Percentiles rank a stretch among this genome's conserved stretches.
These are phyloP conservation scores for Quercus tomentella DNA, from an alignment of 331 rosid genomes.

Conservation along the genomic window DNA sequence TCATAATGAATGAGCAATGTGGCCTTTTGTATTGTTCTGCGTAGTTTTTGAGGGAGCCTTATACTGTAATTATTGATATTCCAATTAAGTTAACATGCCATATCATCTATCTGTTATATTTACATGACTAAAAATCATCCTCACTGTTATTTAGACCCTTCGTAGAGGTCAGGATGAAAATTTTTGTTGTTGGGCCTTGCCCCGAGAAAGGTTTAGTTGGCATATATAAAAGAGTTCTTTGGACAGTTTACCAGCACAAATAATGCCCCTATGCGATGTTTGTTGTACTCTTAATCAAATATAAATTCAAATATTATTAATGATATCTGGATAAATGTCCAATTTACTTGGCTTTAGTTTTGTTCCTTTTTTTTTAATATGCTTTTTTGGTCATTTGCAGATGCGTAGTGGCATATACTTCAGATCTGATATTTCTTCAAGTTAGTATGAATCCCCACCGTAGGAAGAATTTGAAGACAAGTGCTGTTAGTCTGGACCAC, in stretches of 20 bases:
- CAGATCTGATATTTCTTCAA: conserved; percentile 77
- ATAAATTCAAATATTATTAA: neutral
- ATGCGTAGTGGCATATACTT: conserved; percentile 87
- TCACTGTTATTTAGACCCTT: neutral
- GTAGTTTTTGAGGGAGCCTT: neutral
- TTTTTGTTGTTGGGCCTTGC: neutral
- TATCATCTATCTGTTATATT: neutral
- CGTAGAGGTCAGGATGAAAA: neutral
- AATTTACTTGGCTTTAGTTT: neutral
- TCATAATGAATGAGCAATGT: neutral
- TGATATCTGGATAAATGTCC: neutral
- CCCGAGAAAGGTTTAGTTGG: neutral
- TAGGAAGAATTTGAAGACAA: conserved; percentile 51
- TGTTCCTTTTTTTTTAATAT: neutral
- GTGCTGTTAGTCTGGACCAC: conserved; percentile 81
- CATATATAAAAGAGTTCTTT: neutral
- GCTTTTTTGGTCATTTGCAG: conserved; percentile 32
- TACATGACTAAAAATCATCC: neutral
- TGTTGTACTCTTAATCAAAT: neutral
- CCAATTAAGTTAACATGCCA: neutral
- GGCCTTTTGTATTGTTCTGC: neutral
- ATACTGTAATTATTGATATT: neutral
- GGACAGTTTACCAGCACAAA: neutral
- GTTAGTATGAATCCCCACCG: conserved; percentile 93
- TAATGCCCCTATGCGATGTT: neutral